A percentile compares a stretch with the other conserved stretches of the same genome.
phyloP scores from a whole-genome alignment of 2,329 filamentous ascomycete species.

The Phaeosphaeria sp. region DNA sequence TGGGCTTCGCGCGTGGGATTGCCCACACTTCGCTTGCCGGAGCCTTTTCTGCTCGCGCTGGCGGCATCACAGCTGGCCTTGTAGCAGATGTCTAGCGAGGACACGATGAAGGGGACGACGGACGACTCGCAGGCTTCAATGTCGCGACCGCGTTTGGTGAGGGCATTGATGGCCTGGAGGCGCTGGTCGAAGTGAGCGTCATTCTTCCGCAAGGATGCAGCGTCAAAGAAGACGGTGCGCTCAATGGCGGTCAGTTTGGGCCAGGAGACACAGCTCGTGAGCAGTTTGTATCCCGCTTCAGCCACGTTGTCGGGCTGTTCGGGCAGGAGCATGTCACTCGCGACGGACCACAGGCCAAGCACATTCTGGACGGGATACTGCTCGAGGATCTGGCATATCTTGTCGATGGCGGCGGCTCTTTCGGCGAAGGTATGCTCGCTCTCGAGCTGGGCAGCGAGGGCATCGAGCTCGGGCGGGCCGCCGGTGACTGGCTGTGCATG shows the following conservation, averaged over 20 bases:
- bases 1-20: constrained; percentile 33
- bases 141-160: constrained; percentile 48
- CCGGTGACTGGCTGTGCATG: constrained; percentile 34
- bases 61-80: constrained; percentile 36
- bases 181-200: constrained; percentile 40
- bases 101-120: constrained; percentile 42
- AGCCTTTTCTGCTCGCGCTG: constrained; percentile 29
- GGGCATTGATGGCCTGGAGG: constrained; percentile 42
- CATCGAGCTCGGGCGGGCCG: constrained; percentile 45
- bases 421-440: constrained; percentile 32
- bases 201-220: constrained; percentile 35
- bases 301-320: constrained; percentile 42
- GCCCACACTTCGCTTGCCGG: constrained; percentile 31
- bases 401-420: constrained; percentile 38
- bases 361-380: constrained; percentile 47
- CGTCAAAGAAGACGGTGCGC: constrained; percentile 48
- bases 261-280: constrained; percentile 42
- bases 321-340: constrained; percentile 45
- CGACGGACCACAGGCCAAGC: constrained; percentile 45
- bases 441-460: constrained; percentile 40
- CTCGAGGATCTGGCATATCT: constrained; percentile 43
- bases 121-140: constrained; percentile 47
- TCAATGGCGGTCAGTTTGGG: constrained; percentile 43
- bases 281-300: constrained; percentile 42
- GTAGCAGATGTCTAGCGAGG: constrained; percentile 43